Evolutionary conservation across 2,329 filamentous ascomycete genomes (phyloP).

Genomic region (Diplodia intermedia): DNA sequence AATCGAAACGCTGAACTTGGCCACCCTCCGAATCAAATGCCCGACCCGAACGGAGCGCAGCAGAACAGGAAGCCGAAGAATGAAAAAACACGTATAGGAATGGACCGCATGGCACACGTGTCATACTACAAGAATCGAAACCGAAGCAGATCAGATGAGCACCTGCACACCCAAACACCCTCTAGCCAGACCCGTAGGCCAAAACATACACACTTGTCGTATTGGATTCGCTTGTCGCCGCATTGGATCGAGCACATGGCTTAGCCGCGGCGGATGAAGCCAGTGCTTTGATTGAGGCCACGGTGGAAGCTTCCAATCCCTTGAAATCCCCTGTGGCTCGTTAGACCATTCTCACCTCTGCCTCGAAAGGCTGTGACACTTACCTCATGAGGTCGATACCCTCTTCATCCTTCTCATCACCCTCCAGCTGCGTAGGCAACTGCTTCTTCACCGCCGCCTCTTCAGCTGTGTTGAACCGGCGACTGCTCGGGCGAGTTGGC

Average conservation of each 20-base stretch:
- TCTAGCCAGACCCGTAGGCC: slow-evolving; percentile 9
- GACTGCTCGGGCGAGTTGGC: slow-evolving; percentile 32
- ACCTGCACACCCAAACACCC: slow-evolving; percentile 11
- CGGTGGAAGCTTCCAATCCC: slow-evolving; percentile 56
- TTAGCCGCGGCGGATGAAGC: slow-evolving; percentile 32
- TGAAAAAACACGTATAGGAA: background rate
- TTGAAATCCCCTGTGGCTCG: slow-evolving; percentile 53
- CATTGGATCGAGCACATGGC: background rate
- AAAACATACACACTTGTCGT: slow-evolving; percentile 10
- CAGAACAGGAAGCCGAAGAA: background rate
- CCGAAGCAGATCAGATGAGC: background rate
- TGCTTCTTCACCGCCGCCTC: slow-evolving; percentile 32
- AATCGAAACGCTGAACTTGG: slow-evolving; percentile 7
- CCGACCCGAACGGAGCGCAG: slow-evolving; percentile 5
- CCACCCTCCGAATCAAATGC: slow-evolving; percentile 16
- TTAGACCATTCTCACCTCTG: background rate
- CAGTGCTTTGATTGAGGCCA: slow-evolving; percentile 27
- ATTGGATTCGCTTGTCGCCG: background rate
- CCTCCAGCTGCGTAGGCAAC: slow-evolving; percentile 37
- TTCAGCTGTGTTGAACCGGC: slow-evolving; percentile 31
- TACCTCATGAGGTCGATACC: slow-evolving; percentile 59
- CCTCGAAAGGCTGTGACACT: slow-evolving; percentile 36
- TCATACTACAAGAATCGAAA: slow-evolving; percentile 15
- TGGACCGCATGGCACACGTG: background rate
- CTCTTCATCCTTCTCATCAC: slow-evolving; percentile 53